These are phyloP conservation scores for Aspergillus piperis DNA, from an alignment of 2,329 filamentous ascomycete species.

Conservation along the genomic window DNA sequence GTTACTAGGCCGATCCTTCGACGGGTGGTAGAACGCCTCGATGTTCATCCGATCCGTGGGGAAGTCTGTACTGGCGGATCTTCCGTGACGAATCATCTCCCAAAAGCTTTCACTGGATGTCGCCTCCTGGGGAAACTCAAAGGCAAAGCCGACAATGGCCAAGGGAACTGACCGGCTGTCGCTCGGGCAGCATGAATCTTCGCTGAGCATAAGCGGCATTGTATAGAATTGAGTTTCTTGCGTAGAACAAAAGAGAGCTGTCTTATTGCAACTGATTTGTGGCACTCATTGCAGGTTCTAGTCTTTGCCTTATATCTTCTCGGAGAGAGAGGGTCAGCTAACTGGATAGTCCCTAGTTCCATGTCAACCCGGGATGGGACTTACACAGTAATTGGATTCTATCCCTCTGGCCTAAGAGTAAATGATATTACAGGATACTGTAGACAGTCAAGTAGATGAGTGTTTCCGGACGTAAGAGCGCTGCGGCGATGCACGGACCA, in stretches of 20 bases:
- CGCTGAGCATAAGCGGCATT: not conserved
- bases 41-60: slow-evolving; percentile 2
- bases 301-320: too few relatives aligned
- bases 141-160: not conserved
- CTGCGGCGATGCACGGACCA: too few relatives aligned
- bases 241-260: not conserved
- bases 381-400: too few relatives aligned
- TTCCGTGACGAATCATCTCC: not conserved
- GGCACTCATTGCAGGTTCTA: too few relatives aligned
- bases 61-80: not conserved
- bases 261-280: too few relatives aligned
- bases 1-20: not conserved
- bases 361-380: too few relatives aligned
- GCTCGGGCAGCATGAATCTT: not conserved
- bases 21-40: not conserved
- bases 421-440: too few relatives aligned
- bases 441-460: too few relatives aligned
- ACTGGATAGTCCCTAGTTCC: too few relatives aligned
- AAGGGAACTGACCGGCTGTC: not conserved
- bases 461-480: too few relatives aligned
- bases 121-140: slow-evolving; percentile 2
- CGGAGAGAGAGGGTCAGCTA: too few relatives aligned
- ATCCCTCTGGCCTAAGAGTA: too few relatives aligned
- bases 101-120: not conserved
- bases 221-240: not conserved